phyloP scores from a whole-genome alignment of 495 filamentous ascomycete species.

The Rusavskia elegans region DNA sequence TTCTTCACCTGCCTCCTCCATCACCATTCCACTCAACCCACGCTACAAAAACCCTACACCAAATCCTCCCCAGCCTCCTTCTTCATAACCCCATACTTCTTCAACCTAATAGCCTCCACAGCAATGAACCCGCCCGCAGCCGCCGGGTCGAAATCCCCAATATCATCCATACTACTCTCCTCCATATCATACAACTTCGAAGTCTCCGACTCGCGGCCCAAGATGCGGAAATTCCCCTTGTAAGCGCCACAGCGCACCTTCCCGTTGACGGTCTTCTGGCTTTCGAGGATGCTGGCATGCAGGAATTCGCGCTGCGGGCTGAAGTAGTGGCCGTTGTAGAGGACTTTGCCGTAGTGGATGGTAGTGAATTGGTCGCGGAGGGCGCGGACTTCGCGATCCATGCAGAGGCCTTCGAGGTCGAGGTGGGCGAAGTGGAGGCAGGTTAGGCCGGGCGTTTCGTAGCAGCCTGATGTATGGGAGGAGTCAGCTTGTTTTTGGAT shows the following conservation, averaged over 20 bases:
- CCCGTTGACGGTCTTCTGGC: constrained; percentile 40
- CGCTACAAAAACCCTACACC: no score
- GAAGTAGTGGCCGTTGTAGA: constrained; percentile 66
- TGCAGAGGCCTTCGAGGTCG: constrained; percentile 68
- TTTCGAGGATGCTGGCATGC: constrained; percentile 45
- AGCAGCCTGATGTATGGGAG: constrained; percentile 38
- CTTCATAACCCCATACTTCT: constrained; percentile 74
- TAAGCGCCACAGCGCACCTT: constrained; percentile 55
- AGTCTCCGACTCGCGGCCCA: constrained; percentile 60
- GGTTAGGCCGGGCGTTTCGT: constrained; percentile 66
- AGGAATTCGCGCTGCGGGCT: constrained; percentile 66
- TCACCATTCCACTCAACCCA: no score
- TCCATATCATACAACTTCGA: constrained; percentile 74
- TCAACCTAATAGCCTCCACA: constrained; percentile 70
- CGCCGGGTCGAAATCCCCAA: constrained; percentile 58
- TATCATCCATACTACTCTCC: constrained; percentile 77
- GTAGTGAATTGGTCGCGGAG: constrained; percentile 67
- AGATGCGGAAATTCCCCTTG: constrained; percentile 60
- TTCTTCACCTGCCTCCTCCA: no score
- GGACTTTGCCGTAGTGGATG: constrained; percentile 52
- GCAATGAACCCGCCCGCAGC: constrained; percentile 54
- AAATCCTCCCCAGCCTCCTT: constrained; percentile 37
- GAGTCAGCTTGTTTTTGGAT: no score
- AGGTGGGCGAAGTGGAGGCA: constrained; percentile 22
- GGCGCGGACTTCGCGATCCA: constrained; percentile 71